Percentiles rank a stretch among this genome's conserved stretches.
These are phyloP conservation scores for Nitzschia sp. DNA, from an alignment of 108 stramenopile species.

Conservation along the genomic window DNA sequence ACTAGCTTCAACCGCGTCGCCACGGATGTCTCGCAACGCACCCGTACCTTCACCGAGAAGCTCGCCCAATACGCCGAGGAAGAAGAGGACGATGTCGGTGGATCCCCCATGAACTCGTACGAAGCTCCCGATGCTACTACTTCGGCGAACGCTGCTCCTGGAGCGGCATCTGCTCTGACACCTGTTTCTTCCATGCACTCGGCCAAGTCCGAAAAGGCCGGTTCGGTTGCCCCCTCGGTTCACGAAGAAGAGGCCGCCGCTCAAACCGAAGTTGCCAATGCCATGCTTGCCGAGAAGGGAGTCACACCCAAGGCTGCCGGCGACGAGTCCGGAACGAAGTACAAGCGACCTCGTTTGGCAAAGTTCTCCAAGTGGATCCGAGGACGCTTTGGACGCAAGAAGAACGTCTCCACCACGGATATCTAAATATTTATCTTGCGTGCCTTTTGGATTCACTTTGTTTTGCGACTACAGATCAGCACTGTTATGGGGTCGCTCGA, in stretches of 20 bases:
- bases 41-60: conserved; percentile 17
- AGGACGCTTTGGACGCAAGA: conserved; percentile 4
- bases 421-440: too few relatives aligned
- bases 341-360: conserved; percentile 24
- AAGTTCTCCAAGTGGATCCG: conserved; percentile 19
- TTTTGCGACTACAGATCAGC: too few relatives aligned
- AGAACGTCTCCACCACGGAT: not conserved
- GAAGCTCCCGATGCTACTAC: conserved; percentile 1
- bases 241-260: not conserved
- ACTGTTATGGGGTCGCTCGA: too few relatives aligned
- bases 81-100: conserved; percentile 7
- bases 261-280: conserved; percentile 7
- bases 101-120: not conserved
- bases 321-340: conserved; percentile 6
- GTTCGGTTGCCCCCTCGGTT: not conserved
- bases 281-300: conserved; percentile 20
- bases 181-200: not conserved
- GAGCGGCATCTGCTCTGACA: not conserved
- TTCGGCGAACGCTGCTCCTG: not conserved
- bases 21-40: conserved; percentile 7
- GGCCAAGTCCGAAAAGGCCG: not conserved
- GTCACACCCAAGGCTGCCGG: not conserved
- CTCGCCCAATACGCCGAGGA: conserved; percentile 18
- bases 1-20: conserved; percentile 8
- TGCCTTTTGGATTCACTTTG: too few relatives aligned